Base-by-base conservation (phyloP, 805 yeast genomes). In the Cyberlindnera japonica region DNA sequence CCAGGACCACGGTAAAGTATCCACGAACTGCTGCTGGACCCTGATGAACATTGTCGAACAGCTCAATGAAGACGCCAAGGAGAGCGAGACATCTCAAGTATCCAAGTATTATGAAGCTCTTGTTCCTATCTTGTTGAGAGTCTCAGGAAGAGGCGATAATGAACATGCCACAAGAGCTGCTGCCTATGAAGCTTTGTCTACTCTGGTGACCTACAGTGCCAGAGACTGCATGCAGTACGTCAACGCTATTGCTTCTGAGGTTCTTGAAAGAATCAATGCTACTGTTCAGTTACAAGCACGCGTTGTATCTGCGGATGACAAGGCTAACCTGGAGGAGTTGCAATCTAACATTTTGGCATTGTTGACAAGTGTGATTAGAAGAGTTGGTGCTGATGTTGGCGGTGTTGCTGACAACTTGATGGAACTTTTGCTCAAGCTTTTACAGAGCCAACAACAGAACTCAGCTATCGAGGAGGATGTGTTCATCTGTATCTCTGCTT, bases 21-120 rank as follows among this genome's bases (percentile, higher is more conserved):
- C 90, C 3, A 88, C 96, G n/a, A 93, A 93, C 69, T 88, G 96
- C 65, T 88, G 98, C 64, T 93, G 99, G 99, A 81, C 97, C 6
- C 71, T 93, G 47, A 93, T 93, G 65, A 93, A 93, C 62, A 71
- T 93, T 49, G 75, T 86, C 20, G 98, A 91, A 63, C 96, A 89
- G 64, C 66, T 90, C 43, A 68, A 73, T 24, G 76, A 75, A 39
- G 78, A 78, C 10, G 67, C 74, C 2, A 60, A 63, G 25, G 62
- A 40, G 4, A 31, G 61, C 31, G 67, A 56, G 15, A 67, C 84
- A 11, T 77, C 85, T 23, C 72, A 79, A 18, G 72, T 93, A 67
- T 83, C 95, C 20, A 81, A 72, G 46, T 91, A 78, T 62, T 89
- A 87, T 58, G 72, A 71, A 18, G 67, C 70, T 13, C 65, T 93